phyloP scores from a whole-genome alignment of 208 protist genomes.

The Entamoeba dispar region DNA sequence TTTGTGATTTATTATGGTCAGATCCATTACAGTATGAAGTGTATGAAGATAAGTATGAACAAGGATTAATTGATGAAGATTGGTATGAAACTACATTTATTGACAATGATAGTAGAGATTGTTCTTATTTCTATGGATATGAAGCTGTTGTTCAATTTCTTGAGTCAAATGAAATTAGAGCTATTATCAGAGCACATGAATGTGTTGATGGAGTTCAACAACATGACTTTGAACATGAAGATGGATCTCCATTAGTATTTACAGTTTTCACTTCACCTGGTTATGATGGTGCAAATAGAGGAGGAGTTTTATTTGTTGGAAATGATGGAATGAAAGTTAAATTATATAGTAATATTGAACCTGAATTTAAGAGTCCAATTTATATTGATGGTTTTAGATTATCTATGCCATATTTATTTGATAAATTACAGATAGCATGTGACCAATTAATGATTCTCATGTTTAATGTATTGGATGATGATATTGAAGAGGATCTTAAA shows the following conservation, averaged over 20 bases:
- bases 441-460: background rate
- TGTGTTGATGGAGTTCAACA: constrained; percentile 19
- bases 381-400: background rate
- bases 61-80: background rate
- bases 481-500: background rate
- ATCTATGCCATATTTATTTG: background rate
- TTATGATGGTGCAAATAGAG: constrained; percentile 17
- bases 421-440: background rate
- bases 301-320: background rate
- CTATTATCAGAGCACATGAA: constrained; percentile 25
- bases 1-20: constrained; percentile 15
- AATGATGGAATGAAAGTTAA: background rate
- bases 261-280: constrained; percentile 32
- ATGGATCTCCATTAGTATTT: background rate
- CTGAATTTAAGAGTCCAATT: background rate
- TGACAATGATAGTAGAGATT: background rate
- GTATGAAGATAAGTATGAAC: background rate
- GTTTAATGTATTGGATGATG: background rate
- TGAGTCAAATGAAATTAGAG: constrained; percentile 4
- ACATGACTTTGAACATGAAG: constrained; percentile 5
- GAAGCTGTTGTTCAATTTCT: constrained; percentile 17
- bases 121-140: constrained; percentile 25
- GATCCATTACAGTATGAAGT: constrained; percentile 7
- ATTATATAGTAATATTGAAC: background rate
- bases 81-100: background rate